Percentiles rank a stretch among this genome's conserved stretches.
These are phyloP conservation scores for Scedosporium boydii DNA, from an alignment of 2,329 filamentous ascomycete species.

Conservation along the genomic window DNA sequence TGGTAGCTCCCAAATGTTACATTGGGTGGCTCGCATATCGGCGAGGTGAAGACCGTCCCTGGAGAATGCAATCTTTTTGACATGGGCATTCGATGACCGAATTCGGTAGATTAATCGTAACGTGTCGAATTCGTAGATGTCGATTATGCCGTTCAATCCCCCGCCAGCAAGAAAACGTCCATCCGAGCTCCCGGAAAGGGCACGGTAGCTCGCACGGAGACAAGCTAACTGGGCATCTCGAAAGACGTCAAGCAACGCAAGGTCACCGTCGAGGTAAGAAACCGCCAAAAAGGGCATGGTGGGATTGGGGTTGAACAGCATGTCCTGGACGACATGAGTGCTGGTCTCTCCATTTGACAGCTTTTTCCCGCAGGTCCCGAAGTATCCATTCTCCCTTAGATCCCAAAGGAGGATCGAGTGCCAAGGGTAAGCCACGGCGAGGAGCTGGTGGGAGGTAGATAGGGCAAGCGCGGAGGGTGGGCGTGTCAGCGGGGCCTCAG, in stretches of 20 bases:
- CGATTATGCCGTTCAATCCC: not conserved
- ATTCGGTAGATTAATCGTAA: not conserved
- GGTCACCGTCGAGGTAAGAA: not conserved
- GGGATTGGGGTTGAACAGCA: slow-evolving; percentile 25
- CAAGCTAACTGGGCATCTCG: slow-evolving; percentile 13
- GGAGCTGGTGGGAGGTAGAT: slow-evolving; percentile 18
- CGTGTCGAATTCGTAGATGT: not conserved
- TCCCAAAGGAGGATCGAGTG: slow-evolving; percentile 25
- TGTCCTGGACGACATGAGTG: slow-evolving; percentile 17
- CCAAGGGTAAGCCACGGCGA: slow-evolving; percentile 22
- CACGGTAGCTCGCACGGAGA: slow-evolving; percentile 18
- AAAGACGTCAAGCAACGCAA: not conserved
- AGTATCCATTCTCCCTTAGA: slow-evolving; percentile 18
- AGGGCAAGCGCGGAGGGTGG: slow-evolving; percentile 17
- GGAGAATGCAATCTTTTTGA: slow-evolving; percentile 16
- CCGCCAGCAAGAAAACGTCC: slow-evolving; percentile 19
- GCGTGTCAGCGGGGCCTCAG: slow-evolving; percentile 8
- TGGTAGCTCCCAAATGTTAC: slow-evolving; percentile 26
- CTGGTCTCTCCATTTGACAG: slow-evolving; percentile 18
- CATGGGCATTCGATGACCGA: not conserved
- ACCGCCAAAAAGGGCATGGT: not conserved
- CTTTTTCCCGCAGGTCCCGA: slow-evolving; percentile 24
- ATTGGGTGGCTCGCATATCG: slow-evolving; percentile 24
- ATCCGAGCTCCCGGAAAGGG: slow-evolving; percentile 20
- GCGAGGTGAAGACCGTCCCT: slow-evolving; percentile 21